These are phyloP conservation scores for Fusarium drepaniforme DNA, from an alignment of 2,329 filamentous ascomycete genomes.

Conservation along the genomic window DNA sequence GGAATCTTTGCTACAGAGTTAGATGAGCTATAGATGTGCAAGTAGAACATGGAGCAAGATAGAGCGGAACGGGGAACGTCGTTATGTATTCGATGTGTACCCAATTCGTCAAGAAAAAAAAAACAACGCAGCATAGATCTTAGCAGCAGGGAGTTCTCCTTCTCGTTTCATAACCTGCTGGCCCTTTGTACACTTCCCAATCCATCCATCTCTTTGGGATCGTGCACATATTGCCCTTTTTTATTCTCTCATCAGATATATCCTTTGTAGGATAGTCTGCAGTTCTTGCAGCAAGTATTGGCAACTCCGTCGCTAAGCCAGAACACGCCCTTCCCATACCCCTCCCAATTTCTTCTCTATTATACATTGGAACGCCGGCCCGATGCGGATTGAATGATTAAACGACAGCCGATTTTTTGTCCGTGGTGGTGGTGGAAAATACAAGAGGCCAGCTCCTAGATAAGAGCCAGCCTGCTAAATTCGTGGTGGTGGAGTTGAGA, in stretches of 20 bases:
- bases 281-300: constrained; percentile 31
- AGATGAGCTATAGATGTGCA: constrained; percentile 33
- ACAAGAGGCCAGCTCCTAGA: constrained; percentile 29
- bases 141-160: constrained; percentile 18
- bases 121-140: constrained; percentile 15
- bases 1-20: constrained; percentile 52
- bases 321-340: constrained; percentile 32
- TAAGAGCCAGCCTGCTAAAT: constrained; percentile 16
- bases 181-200: constrained; percentile 9
- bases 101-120: constrained; percentile 25
- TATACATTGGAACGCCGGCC: constrained; percentile 51
- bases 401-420: constrained; percentile 36
- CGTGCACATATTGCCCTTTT: constrained; percentile 25
- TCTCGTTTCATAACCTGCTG: constrained; percentile 17
- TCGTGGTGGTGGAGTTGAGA: constrained; percentile 43
- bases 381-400: constrained; percentile 45
- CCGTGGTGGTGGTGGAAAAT: constrained; percentile 33
- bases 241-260: constrained; percentile 30
- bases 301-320: constrained; percentile 42
- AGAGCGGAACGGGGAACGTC: constrained; percentile 37
- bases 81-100: constrained; percentile 42
- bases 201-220: constrained; percentile 18
- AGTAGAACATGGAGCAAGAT: neutral
- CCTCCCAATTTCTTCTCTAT: constrained; percentile 41
- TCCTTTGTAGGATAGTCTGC: constrained; percentile 25